Base-by-base conservation (phyloP, 108 stramenopile species). In the Aurantiochytrium sp. region DNA sequence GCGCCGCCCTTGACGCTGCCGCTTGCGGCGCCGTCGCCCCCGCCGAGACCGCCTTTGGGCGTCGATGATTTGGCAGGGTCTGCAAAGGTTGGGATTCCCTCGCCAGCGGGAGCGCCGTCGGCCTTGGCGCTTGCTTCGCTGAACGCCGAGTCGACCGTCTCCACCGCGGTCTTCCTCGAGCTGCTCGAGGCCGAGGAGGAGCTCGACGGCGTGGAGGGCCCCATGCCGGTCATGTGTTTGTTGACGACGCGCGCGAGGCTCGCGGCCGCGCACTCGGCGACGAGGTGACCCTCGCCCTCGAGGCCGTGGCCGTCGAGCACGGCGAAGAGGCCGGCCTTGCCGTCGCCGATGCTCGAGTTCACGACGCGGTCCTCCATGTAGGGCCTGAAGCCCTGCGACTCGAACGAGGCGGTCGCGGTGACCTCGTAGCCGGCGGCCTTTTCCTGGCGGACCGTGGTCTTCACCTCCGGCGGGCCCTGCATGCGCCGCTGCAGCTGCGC, bases 311-410 rank as follows among this genome's bases (percentile, higher is more conserved):
- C 73, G 24, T 81, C 73, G 39, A 81, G 73, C 12, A 81, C 45
- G 27, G 73, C 73, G 24, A 27, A 81, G 42, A 81, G 30, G 15
- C 73, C 73, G n/a, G 73, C 73, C 42, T 42, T 81, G 21, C 73
- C 73, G n/a, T 48, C 73, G 17, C 39, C 73, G 12, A 81, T 81
- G 39, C 10, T 48, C 30, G 73, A 41, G 45, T 41, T 48, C n/a
- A 81, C 45, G 36, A 48, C 42, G n/a, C 73, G 39, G 73, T 81
- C 73, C 45, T 81, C 73, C 73, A 81, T 81, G 45, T 81, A 81
- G 1, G 73, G 73, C 27, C 73, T 41, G 45, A 48, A 81, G 17
- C 73, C 73, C 30, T 81, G 73, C 42, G 42, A 81, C 39, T 41
- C 73, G 2, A 81, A 41, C 27, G 39, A 81, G 27, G 73, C 45